Percentiles rank a stretch among this genome's conserved stretches.
Conservation (phyloP, 2,329 filamentous ascomycete genomes). For the Lachnellula subtilissima region DNA sequence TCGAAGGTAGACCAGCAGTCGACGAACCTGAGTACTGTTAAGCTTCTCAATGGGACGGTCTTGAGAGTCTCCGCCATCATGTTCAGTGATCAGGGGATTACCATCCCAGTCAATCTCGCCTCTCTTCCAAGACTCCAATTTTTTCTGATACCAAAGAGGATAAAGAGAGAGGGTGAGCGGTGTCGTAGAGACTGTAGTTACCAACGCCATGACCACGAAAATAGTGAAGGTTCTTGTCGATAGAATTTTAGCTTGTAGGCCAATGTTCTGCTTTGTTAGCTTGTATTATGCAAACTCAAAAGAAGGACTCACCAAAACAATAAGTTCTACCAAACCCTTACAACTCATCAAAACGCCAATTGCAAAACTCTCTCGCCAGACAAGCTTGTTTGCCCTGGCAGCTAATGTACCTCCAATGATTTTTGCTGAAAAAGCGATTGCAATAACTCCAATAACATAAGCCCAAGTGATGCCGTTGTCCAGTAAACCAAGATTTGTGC, state of each 20-base stretch:
- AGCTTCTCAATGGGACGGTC: conserved; percentile 42
- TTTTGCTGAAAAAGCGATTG: conserved; percentile 79
- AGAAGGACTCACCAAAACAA: conserved; percentile 68
- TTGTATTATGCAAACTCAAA: neutral
- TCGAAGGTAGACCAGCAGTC: conserved; percentile 74
- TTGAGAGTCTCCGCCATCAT: conserved; percentile 33
- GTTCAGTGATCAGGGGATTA: conserved; percentile 39
- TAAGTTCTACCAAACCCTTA: conserved; percentile 90
- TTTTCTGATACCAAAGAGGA: conserved; percentile 70
- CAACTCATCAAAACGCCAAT: conserved; percentile 94
- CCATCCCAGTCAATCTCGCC: conserved; percentile 90
- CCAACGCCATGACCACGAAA: conserved; percentile 87
- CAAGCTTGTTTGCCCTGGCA: conserved; percentile 67
- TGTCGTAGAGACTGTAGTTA: conserved; percentile 81
- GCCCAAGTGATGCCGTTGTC: conserved; percentile 80
- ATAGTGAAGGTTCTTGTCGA: conserved; percentile 83
- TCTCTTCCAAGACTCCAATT: conserved; percentile 68
- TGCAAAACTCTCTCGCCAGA: conserved; percentile 86
- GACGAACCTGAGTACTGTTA: conserved; percentile 49
- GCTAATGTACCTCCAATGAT: conserved; percentile 77
- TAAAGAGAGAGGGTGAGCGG: conserved; percentile 71
- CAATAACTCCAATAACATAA: conserved; percentile 79
- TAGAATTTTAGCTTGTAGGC: conserved; percentile 75
- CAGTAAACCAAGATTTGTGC: conserved; percentile 80
- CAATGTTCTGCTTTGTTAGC: conserved; percentile 57